phyloP scores from a whole-genome alignment of 305 asterid genomes.

The Rubia tinctorum region DNA sequence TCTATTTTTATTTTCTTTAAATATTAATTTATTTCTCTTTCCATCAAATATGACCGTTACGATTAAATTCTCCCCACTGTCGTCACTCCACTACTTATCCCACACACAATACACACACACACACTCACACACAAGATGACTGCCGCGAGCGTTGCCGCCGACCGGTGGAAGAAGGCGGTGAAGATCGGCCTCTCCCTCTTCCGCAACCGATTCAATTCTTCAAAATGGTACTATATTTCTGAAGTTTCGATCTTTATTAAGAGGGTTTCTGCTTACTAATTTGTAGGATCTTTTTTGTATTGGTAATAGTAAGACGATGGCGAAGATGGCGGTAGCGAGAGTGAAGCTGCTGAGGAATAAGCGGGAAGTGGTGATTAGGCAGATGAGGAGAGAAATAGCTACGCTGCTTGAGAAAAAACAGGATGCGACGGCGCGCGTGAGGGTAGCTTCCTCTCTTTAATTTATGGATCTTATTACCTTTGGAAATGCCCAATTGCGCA shows the following conservation, averaged over 20 bases:
- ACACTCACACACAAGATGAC: slow-evolving; percentile 21
- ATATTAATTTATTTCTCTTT: slow-evolving; percentile 9
- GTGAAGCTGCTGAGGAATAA: slow-evolving; percentile 92
- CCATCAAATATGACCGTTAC: slow-evolving; percentile 34
- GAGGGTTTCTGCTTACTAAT: background rate
- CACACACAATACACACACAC: background rate
- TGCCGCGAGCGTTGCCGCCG: slow-evolving; percentile 38
- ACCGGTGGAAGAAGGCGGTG: slow-evolving; percentile 64
- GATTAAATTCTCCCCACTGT: slow-evolving; percentile 8
- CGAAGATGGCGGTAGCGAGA: slow-evolving; percentile 96
- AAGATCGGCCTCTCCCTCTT: slow-evolving; percentile 53
- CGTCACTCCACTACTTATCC: background rate
- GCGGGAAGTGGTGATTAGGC: slow-evolving; percentile 87
- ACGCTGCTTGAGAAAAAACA: slow-evolving; percentile 82
- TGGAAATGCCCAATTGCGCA: background rate
- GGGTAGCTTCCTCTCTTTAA: slow-evolving; percentile 41
- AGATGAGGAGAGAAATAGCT: slow-evolving; percentile 96
- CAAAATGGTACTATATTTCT: slow-evolving; percentile 55
- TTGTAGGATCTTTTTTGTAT: background rate
- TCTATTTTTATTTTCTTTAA: background rate
- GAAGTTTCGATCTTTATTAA: background rate
- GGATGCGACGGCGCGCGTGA: slow-evolving; percentile 89
- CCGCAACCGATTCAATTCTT: slow-evolving; percentile 64
- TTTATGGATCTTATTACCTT: background rate
- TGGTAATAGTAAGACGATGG: slow-evolving; percentile 73